These are phyloP conservation scores for Pulveroboletus sp. DNA, from an alignment of 1,284 basidiomycete genomes.

Conservation along the genomic window DNA sequence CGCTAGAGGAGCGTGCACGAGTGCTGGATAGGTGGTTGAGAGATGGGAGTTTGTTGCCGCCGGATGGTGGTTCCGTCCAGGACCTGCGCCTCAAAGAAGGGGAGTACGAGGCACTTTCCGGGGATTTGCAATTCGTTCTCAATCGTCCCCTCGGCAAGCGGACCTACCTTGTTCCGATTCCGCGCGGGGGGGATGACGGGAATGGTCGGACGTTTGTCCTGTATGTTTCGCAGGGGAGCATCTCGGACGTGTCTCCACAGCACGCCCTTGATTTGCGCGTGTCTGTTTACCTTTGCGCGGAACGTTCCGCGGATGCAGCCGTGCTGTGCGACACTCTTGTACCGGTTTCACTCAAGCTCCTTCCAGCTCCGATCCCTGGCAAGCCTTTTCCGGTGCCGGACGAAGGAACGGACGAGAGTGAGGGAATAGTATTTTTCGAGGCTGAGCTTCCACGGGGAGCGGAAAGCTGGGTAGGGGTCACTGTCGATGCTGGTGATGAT, in stretches of 20 bases:
- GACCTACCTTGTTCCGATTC: conserved; percentile 54
- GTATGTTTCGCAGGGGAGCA: conserved; percentile 59
- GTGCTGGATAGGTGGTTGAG: conserved; percentile 66
- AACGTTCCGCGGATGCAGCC: conserved; percentile 15
- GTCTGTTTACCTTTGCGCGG: conserved; percentile 47
- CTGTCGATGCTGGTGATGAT: conserved; percentile 49
- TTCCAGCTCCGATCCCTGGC: conserved; percentile 58
- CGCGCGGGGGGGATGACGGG: conserved; percentile 14
- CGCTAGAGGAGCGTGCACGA: conserved; percentile 33
- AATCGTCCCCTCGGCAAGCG: conserved; percentile 44
- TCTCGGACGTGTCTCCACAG: conserved; percentile 53
- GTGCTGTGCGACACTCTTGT: conserved; percentile 43
- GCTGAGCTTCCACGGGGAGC: conserved; percentile 41
- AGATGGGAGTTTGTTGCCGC: conserved; percentile 52
- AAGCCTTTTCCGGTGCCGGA: conserved; percentile 61
- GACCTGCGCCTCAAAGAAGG: conserved; percentile 20
- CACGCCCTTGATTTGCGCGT: conserved; percentile 44
- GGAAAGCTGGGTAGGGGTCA: conserved; percentile 52
- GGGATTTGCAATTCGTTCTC: conserved; percentile 44
- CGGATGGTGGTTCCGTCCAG: conserved; percentile 8
- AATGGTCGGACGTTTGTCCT: conserved; percentile 44
- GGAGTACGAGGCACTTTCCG: conserved; percentile 40
- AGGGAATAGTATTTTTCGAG: conserved; percentile 67
- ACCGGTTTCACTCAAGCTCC: conserved; percentile 53
- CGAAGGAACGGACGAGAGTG: conserved; percentile 72